These are phyloP conservation scores for Leishmania lainsoni DNA, from an alignment of 208 protist genomes.

Conservation along the genomic window DNA sequence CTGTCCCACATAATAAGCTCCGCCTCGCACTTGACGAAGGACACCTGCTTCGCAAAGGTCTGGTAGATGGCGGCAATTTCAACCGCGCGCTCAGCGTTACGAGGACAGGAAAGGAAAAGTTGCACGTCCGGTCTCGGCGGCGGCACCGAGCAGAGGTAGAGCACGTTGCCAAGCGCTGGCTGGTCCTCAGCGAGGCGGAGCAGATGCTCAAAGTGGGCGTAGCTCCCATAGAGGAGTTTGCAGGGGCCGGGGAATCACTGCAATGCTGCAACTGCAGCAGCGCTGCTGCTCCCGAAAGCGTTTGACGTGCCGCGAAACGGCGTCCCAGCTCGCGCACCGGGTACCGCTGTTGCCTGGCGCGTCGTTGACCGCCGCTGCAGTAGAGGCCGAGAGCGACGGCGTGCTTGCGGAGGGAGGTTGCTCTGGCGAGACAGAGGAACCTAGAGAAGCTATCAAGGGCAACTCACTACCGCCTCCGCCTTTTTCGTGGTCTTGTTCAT, in stretches of 20 bases:
- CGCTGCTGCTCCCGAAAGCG: constrained; percentile 13
- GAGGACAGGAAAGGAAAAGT: constrained; percentile 73
- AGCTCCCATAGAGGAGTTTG: neutral
- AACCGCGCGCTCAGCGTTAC: constrained; percentile 51
- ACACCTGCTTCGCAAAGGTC: constrained; percentile 82
- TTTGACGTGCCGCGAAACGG: constrained; percentile 16
- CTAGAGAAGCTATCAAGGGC: neutral
- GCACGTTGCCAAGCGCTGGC: constrained; percentile 46
- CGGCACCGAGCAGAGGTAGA: constrained; percentile 49
- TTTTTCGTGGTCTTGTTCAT: neutral
- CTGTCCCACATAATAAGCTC: constrained; percentile 85
- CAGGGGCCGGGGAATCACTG: neutral
- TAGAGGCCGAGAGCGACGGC: neutral
- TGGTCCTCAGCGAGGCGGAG: constrained; percentile 34
- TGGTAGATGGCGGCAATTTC: constrained; percentile 70
- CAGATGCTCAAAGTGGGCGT: constrained; percentile 18
- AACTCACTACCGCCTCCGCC: neutral
- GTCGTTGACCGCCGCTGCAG: neutral
- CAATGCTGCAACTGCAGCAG: neutral
- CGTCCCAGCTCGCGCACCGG: constrained; percentile 12
- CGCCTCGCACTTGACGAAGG: constrained; percentile 82
- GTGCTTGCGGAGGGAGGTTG: neutral
- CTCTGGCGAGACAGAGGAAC: too few species aligned
- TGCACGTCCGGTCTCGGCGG: constrained; percentile 57
- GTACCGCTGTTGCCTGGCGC: constrained; percentile 1